Evolutionary conservation across 1,284 basidiomycete genomes (phyloP), one percentile per base, ranked within the genome.

Genomic region (Tilletia caries): DNA sequence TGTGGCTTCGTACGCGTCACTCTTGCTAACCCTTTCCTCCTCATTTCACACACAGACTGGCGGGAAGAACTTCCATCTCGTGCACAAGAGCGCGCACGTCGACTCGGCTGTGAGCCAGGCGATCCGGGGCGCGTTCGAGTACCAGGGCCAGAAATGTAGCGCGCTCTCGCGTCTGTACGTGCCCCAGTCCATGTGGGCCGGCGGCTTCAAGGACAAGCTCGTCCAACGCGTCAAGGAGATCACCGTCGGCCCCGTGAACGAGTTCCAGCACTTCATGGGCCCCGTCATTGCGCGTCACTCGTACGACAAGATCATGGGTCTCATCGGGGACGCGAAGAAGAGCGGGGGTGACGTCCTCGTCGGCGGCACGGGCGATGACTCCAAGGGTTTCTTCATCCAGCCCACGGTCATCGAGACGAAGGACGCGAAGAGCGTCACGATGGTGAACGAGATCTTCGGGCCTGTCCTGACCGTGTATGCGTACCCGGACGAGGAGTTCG

Each of bases 131-230:
- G 95, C 90, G 0, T 98, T 97, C 84, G 95, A 99, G 85, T 99
- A 98, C 85, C 93, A 95, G 86, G 95, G 93, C 64, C 96, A 98
- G 84, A 98, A 99, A 85, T 99, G 95, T 85, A 95, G 93, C 41
- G 95, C 96, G 3, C 88, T 96, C 34, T 95, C 93, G 4, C 88
- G 95, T 65, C 83, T 92, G 50, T 99, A 98, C 85, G 92, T 98
- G 18, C 89, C 96, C 52, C 86, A 88, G 58, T 92, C 91, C 2
- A 83, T 92, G 65, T 98, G 95, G 96, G 33, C 44, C 43, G 86
- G 86, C 64, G 92, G 92, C 60, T 97, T 98, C 88, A 92, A 91
- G 84, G 89, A 92, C 64, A 87, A 88, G 82, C 86, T 97, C 64
- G 85, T 93, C 71, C 82, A 86, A 44, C 91, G 95, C 83, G 87